Evolutionary conservation across 257 asterid genomes (phyloP).

Genomic region (Echium plantagineum): DNA sequence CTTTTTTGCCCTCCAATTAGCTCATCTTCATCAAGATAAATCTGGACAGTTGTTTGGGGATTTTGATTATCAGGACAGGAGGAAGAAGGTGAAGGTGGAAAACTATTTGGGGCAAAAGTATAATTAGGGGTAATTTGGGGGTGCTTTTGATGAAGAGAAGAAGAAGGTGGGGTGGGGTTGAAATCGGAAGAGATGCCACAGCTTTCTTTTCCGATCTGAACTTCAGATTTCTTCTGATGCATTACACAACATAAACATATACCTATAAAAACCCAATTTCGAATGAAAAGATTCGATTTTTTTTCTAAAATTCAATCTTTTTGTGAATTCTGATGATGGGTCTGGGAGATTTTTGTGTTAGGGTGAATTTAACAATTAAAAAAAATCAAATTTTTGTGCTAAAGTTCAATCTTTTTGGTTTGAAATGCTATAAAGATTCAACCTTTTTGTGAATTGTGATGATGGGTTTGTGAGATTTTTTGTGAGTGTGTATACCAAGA

Average conservation of each 20-base stretch:
- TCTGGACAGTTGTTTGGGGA: constrained; percentile 29
- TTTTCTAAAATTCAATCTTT: too few relatives aligned
- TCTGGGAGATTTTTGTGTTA: too few relatives aligned
- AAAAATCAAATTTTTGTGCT: too few relatives aligned
- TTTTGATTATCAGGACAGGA: constrained; percentile 12
- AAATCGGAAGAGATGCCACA: constrained; percentile 97
- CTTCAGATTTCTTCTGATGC: constrained; percentile 97
- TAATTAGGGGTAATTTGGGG: constrained; percentile 25
- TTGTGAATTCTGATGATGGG: too few relatives aligned
- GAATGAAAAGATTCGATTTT: not conserved
- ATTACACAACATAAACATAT: constrained; percentile 39
- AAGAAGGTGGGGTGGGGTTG: constrained; percentile 55
- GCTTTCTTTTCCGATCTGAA: constrained; percentile 99
- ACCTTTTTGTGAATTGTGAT: too few relatives aligned
- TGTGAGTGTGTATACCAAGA: too few relatives aligned
- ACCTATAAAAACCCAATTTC: not conserved
- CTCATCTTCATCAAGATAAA: constrained; percentile 52
- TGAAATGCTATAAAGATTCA: too few relatives aligned
- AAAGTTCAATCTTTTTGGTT: too few relatives aligned
- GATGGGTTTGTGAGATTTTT: too few relatives aligned
- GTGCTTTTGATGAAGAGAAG: constrained; percentile 47
- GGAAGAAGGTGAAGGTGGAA: constrained; percentile 14
- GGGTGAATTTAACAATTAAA: too few relatives aligned
- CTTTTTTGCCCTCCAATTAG: constrained; percentile 52
- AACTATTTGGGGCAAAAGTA: constrained; percentile 9